phyloP scores from a whole-genome alignment of 352 stramenopile genomes.

The Phytophthora brassicae region DNA sequence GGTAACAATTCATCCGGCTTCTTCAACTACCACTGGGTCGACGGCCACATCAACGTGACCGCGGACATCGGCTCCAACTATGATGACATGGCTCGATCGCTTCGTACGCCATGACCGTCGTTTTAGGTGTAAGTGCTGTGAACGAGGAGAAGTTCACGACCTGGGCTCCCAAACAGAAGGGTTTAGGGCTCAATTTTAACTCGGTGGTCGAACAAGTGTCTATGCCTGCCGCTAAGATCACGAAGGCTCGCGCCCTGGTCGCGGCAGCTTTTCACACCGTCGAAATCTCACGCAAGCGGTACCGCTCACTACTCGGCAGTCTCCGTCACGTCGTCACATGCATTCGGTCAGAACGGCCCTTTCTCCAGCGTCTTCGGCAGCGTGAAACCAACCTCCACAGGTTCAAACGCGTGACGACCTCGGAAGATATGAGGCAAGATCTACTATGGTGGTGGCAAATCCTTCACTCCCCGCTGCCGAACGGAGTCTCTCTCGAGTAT shows the following conservation, averaged over 20 bases:
- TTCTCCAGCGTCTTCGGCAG: slow-evolving; percentile 11
- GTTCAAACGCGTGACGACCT: not conserved
- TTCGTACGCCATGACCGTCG: slow-evolving; percentile 8
- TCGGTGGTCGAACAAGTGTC: not conserved
- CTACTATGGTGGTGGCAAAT: not conserved
- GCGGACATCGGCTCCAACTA: not conserved
- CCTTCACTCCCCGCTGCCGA: not conserved
- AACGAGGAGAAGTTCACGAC: slow-evolving; percentile 27
- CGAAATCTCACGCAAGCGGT: slow-evolving; percentile 1
- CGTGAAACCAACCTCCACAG: not conserved
- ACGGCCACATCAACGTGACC: slow-evolving; percentile 21
- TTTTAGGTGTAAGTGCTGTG: not conserved
- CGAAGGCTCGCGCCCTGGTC: not conserved
- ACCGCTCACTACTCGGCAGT: slow-evolving; percentile 10
- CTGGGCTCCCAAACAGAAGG: not conserved
- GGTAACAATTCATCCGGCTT: not conserved
- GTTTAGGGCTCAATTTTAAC: slow-evolving; percentile 18
- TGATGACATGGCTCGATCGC: not conserved
- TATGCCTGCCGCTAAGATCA: not conserved
- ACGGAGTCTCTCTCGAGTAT: not conserved
- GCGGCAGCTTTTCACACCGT: not conserved
- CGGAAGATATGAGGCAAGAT: not conserved
- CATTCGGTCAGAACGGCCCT: slow-evolving; percentile 7
- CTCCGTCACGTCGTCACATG: slow-evolving; percentile 26
- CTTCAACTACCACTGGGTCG: slow-evolving; percentile 28